These are phyloP conservation scores for Didymella pomorum DNA, from an alignment of 2,329 filamentous ascomycete species.

Conservation along the genomic window DNA sequence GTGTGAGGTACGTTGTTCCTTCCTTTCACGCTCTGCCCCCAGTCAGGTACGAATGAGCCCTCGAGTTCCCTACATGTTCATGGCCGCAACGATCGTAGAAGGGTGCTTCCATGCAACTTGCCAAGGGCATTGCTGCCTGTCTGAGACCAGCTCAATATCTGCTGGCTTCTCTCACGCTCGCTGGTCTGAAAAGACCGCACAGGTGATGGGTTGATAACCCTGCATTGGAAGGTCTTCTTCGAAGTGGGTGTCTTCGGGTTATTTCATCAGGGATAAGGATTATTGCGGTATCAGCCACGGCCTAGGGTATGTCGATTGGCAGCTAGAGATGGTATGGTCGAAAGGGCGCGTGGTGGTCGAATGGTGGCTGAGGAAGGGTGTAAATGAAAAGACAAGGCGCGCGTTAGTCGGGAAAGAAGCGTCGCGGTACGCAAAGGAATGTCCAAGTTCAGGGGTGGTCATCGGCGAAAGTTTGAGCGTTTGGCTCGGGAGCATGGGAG, in stretches of 20 bases:
- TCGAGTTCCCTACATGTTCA: constrained; percentile 27
- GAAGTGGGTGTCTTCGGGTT: constrained; percentile 17
- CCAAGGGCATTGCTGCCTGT: constrained; percentile 40
- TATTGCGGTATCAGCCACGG: background rate
- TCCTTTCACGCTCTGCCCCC: constrained; percentile 4
- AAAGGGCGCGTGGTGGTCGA: background rate
- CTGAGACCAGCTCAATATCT: constrained; percentile 35
- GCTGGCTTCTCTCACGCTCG: constrained; percentile 40
- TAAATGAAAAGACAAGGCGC: constrained; percentile 10
- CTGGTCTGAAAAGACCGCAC: constrained; percentile 36
- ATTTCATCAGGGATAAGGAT: background rate
- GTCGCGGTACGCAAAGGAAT: constrained; percentile 20
- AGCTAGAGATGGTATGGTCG: background rate
- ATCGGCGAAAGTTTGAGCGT: background rate
- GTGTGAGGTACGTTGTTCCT: background rate
- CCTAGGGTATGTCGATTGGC: background rate
- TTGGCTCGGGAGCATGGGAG: background rate
- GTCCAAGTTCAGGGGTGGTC: background rate
- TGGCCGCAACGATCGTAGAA: constrained; percentile 23
- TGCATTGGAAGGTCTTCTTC: constrained; percentile 28
- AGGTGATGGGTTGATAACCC: constrained; percentile 35
- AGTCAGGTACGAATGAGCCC: constrained; percentile 19
- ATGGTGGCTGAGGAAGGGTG: background rate
- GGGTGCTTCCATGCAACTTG: constrained; percentile 33
- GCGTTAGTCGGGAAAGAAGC: constrained; percentile 22